Base-by-base conservation (phyloP, 345 rosid genomes). In the Laguncularia racemosa region DNA sequence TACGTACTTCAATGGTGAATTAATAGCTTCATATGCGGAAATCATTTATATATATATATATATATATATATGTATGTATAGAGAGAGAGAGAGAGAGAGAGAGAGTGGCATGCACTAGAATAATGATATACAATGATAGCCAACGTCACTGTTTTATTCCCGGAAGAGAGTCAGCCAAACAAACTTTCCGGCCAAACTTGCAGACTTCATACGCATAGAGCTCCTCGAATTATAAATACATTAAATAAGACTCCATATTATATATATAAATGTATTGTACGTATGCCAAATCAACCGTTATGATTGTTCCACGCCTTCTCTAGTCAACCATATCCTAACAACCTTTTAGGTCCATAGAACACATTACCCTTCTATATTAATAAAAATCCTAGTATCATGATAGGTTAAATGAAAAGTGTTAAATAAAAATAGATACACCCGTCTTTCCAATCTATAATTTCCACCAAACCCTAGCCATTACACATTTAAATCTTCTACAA, bases 301-400 rank as follows among this genome's bases (percentile, higher is more conserved):
- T 82, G 84, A 82, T 86, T 81, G 74, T 84, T 79, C 86, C 61
- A 70, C 75, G 65, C 55, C 21, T 60, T 62, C 64, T 67, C 56
- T 57, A 71, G 89, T 85, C 92, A 86, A 89, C 95, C 75, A 73
- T 65, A 84, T 82, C 87, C 83, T 73, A 82, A 82, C 91, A 78
- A 72, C 72, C 69, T 60, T 71, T 70, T 68, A 33, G 51, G 9
- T 33, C 40, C 40, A 33, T 33, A 33, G 4, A 33, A 7, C 11
- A 7, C 40, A 1, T 33, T 6, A 6, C 7, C 4, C 6, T 1
- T 1, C 7, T 10, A 7, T 4, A 33, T 33, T 33, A 33, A 10
- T 33, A 33, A 33, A n/a, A 33, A 33, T 7, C 10, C 11, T 33
- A 4, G 28, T 23, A 7, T 26, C 6, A 2, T 33, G 7, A 33